phyloP scores from a whole-genome alignment of 2,329 filamentous ascomycete species.

The Endocalyx cinctus region DNA sequence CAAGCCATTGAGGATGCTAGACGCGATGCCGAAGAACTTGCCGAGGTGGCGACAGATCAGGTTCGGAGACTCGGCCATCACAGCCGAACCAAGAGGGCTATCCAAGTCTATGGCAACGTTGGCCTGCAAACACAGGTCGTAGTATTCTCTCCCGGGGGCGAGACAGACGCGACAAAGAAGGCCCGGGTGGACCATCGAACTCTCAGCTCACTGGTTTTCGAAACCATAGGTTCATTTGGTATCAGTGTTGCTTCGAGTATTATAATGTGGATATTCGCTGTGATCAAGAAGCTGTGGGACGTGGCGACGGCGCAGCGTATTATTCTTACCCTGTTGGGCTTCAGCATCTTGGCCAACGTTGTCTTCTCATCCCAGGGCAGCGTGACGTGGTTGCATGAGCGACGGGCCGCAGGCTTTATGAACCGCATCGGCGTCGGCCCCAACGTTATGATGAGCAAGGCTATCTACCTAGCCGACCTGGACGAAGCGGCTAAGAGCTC shows the following conservation, averaged over 20 bases:
- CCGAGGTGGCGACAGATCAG: conserved; percentile 72
- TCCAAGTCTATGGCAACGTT: conserved; percentile 73
- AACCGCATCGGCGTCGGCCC: conserved; percentile 72
- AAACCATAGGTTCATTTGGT: conserved; percentile 66
- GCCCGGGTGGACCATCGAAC: conserved; percentile 58
- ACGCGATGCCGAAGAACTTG: conserved; percentile 68
- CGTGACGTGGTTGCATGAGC: conserved; percentile 80
- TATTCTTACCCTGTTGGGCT: conserved; percentile 62
- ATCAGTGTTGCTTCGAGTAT: conserved; percentile 72
- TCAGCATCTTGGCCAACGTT: conserved; percentile 69
- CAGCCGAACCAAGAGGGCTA: conserved; percentile 70
- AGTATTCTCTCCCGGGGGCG: conserved; percentile 51
- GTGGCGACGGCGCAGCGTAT: conserved; percentile 69
- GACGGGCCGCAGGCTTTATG: conserved; percentile 79
- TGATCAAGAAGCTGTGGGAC: conserved; percentile 60
- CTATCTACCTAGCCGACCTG: conserved; percentile 78
- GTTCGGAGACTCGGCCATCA: conserved; percentile 69
- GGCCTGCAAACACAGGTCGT: conserved; percentile 64
- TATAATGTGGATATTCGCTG: conserved; percentile 71
- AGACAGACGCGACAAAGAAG: conserved; percentile 44
- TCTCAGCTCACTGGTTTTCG: conserved; percentile 65
- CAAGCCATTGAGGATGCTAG: conserved; percentile 72
- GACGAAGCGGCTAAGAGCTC: conserved; percentile 53
- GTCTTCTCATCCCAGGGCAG: conserved; percentile 70
- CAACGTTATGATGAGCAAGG: conserved; percentile 75